A percentile compares a stretch with the other conserved stretches of the same genome.
Evolutionary conservation across 1,284 basidiomycete species (phyloP).

Genomic region (Cryptococcus maquisensis): DNA sequence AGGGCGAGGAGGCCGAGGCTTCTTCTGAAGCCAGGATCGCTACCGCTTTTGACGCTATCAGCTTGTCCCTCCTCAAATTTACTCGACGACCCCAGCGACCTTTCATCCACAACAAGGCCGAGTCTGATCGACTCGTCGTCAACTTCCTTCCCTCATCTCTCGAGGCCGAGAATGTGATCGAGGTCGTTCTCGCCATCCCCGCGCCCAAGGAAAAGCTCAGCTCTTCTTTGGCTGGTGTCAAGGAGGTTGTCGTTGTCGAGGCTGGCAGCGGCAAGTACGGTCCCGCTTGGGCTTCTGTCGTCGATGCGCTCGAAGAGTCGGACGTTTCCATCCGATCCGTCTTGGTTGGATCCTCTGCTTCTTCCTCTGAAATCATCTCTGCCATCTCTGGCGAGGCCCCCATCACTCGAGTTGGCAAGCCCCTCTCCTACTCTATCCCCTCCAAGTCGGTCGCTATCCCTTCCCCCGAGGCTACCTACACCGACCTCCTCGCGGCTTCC

Average conservation of each 20-base stretch:
- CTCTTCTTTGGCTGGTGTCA: conserved; percentile 58
- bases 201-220: conserved; percentile 64
- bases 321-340: conserved; percentile 39
- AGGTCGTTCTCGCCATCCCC: conserved; percentile 64
- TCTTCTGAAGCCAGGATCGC: conserved; percentile 45
- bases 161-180: conserved; percentile 58
- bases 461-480: conserved; percentile 87
- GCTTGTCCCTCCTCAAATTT: conserved; percentile 60
- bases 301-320: conserved; percentile 39
- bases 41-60: conserved; percentile 61
- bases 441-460: conserved; percentile 58
- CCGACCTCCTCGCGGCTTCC: conserved; percentile 84
- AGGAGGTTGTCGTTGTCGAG: conserved; percentile 78
- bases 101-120: conserved; percentile 38
- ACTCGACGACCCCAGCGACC: conserved; percentile 62
- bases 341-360: conserved; percentile 40
- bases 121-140: conserved; percentile 65
- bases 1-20: conserved; percentile 13
- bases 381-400: conserved; percentile 34
- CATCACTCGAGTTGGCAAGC: conserved; percentile 34
- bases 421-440: conserved; percentile 48
- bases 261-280: conserved; percentile 81
- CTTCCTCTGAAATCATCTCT: conserved; percentile 42
- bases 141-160: conserved; percentile 60
- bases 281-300: conserved; percentile 52